These are phyloP conservation scores for Aureobasidium sp. DNA, from an alignment of 2,329 filamentous ascomycete genomes.

Conservation along the genomic window DNA sequence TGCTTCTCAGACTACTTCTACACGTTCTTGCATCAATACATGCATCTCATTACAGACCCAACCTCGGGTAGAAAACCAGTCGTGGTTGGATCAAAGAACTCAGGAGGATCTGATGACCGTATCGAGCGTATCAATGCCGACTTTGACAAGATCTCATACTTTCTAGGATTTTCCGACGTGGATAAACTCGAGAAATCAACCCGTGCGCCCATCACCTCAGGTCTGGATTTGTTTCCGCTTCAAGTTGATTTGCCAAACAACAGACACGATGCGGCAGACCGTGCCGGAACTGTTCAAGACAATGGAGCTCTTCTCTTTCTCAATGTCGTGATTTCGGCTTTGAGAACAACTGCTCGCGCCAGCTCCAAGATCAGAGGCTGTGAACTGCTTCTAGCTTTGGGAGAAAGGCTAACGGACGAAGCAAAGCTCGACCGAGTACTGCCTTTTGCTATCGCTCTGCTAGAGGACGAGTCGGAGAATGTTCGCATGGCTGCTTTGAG, in stretches of 20 bases:
- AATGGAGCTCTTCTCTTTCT: conserved; percentile 92
- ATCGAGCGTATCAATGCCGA: conserved; percentile 91
- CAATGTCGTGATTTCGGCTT: conserved; percentile 77
- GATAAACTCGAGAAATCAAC: conserved; percentile 21
- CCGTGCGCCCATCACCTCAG: conserved; percentile 34
- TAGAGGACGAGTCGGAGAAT: conserved; percentile 75
- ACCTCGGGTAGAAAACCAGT: conserved; percentile 69
- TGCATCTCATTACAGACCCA: conserved; percentile 90
- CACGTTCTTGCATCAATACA: conserved; percentile 94
- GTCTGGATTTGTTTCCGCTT: conserved; percentile 65
- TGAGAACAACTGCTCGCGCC: conserved; percentile 82
- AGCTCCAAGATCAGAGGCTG: conserved; percentile 84
- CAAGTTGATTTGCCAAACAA: conserved; percentile 82
- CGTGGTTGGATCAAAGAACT: conserved; percentile 60
- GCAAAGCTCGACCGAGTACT: conserved; percentile 90
- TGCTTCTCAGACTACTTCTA: conserved; percentile 97
- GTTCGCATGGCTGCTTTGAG: conserved; percentile 81
- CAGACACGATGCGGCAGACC: conserved; percentile 58
- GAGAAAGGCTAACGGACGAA: conserved; percentile 86
- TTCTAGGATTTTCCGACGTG: conserved; percentile 52
- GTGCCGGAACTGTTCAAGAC: conserved; percentile 51
- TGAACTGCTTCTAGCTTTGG: conserved; percentile 84
- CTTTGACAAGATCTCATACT: conserved; percentile 96
- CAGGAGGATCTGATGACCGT: conserved; percentile 83
- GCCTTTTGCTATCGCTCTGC: conserved; percentile 76